A percentile compares a stretch with the other conserved stretches of the same genome.
Evolutionary conservation across 2,329 filamentous ascomycete genomes (phyloP).

Genomic region (Nannizziopsis barbatae): DNA sequence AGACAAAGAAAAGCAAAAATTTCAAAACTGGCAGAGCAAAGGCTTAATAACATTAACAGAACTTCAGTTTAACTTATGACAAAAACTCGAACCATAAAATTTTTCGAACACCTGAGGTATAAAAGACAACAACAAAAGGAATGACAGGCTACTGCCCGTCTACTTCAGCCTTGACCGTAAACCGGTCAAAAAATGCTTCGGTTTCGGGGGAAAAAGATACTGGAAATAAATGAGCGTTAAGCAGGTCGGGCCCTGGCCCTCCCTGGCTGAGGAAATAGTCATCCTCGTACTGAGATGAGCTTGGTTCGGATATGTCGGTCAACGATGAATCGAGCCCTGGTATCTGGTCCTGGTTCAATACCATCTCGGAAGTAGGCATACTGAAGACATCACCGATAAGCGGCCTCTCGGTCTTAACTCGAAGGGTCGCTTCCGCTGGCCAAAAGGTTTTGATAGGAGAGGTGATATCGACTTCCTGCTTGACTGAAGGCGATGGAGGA

Average conservation of each 20-base stretch:
- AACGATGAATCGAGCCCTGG: constrained; percentile 23
- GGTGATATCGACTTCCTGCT: constrained; percentile 3
- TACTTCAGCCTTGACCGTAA: constrained; percentile 6
- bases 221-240: constrained; percentile 10
- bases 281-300: constrained; percentile 26
- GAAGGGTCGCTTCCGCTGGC: constrained; percentile 28
- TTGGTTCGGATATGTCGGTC: constrained; percentile 28
- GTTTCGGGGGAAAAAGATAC: constrained; percentile 12
- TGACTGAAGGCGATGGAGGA: constrained; percentile 13
- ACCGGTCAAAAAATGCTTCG: constrained; percentile 14
- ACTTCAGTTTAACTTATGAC: background rate
- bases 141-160: background rate
- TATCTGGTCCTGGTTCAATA: constrained; percentile 25
- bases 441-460: constrained; percentile 26
- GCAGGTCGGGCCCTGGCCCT: constrained; percentile 5
- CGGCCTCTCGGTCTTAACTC: constrained; percentile 26
- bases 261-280: constrained; percentile 27
- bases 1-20: background rate
- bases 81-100: background rate
- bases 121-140: background rate
- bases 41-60: background rate
- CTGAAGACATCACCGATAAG: constrained; percentile 34
- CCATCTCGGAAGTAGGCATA: constrained; percentile 24
- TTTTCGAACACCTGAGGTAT: background rate
- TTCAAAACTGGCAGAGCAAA: background rate